A percentile compares a stretch with the other conserved stretches of the same genome.
phyloP scores from a whole-genome alignment of 768 basidiomycete species.

The Suillus hirtellus region DNA sequence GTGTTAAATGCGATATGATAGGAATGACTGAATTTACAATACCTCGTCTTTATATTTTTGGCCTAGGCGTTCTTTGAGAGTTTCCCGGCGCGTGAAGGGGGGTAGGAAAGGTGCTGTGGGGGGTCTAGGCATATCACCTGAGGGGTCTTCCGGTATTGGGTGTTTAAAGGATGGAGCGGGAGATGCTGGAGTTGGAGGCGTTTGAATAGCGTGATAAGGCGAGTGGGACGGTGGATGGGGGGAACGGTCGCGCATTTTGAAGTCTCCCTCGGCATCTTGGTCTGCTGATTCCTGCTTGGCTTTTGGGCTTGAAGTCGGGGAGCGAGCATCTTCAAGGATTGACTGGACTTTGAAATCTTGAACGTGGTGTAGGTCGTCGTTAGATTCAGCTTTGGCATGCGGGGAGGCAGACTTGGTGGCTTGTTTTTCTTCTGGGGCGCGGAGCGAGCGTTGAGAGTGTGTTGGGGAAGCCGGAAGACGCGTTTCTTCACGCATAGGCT shows the following conservation, averaged over 20 bases:
- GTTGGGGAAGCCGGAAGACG: background rate
- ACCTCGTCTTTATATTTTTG: constrained; percentile 26
- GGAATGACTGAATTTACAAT: background rate
- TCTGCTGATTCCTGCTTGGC: constrained; percentile 17
- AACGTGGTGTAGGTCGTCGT: background rate
- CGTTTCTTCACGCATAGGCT: background rate
- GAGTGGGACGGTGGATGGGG: background rate
- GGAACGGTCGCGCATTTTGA: constrained; percentile 17
- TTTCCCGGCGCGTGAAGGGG: constrained; percentile 25
- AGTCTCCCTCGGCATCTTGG: constrained; percentile 21
- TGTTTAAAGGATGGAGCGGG: constrained; percentile 13
- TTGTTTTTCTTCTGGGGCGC: background rate
- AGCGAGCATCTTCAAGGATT: background rate
- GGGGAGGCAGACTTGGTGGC: background rate
- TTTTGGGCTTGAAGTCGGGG: constrained; percentile 10
- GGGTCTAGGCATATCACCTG: constrained; percentile 3
- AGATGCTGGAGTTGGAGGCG: constrained; percentile 12
- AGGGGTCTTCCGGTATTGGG: background rate
- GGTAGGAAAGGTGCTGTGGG: constrained; percentile 34
- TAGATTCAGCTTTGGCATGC: background rate
- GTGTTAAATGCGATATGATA: background rate
- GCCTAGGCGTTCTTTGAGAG: constrained; percentile 1
- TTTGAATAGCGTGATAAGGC: constrained; percentile 2
- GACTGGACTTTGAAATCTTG: background rate
- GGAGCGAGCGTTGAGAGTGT: background rate